These are phyloP conservation scores for Colletotrichum tanaceti DNA, from an alignment of 2,329 filamentous ascomycete genomes.

Conservation along the genomic window DNA sequence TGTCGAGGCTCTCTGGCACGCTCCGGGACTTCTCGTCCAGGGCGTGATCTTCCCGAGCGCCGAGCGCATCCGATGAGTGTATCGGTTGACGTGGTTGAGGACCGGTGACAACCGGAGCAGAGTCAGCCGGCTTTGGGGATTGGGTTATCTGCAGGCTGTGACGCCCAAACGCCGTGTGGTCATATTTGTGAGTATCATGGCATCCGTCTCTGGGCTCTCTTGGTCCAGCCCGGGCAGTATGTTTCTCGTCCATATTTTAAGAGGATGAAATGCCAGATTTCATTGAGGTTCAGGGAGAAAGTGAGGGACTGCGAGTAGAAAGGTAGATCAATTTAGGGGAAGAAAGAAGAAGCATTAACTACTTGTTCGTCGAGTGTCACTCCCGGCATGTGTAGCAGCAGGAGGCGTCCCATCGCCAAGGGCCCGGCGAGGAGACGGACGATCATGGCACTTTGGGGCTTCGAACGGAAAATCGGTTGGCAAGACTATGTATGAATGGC, in stretches of 20 bases:
- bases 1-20: constrained; percentile 13
- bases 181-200: background rate
- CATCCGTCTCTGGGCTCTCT: background rate
- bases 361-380: background rate
- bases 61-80: background rate
- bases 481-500: background rate
- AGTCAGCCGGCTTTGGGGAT: background rate
- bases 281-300: background rate
- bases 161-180: constrained; percentile 19
- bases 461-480: too few relatives aligned
- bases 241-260: constrained; percentile 25
- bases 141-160: constrained; percentile 33
- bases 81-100: background rate
- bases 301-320: too few relatives aligned
- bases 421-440: background rate
- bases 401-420: constrained; percentile 19
- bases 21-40: constrained; percentile 23
- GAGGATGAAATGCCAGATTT: rapidly evolving
- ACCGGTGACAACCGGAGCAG: background rate
- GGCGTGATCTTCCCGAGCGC: background rate
- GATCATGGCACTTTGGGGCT: constrained; percentile 15
- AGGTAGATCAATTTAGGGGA: background rate
- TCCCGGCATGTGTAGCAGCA: background rate
- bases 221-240: background rate
- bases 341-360: background rate